phyloP scores from a whole-genome alignment of 176 grass and related monocot genomes.

The Secale cereale region DNA sequence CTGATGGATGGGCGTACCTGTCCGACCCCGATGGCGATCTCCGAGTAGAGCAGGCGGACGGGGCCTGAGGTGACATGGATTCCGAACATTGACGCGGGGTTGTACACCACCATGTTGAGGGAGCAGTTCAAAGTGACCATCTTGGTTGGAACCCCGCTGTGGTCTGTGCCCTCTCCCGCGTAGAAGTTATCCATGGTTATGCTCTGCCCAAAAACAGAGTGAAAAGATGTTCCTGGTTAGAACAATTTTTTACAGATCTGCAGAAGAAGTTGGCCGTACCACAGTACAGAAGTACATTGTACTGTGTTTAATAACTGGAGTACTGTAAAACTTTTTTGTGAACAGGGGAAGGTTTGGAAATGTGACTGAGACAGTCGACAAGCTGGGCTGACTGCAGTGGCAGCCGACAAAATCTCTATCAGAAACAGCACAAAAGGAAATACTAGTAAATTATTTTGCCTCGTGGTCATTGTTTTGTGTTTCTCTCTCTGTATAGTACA shows the following conservation, averaged over 20 bases:
- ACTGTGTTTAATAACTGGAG: background rate
- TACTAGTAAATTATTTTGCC: background rate
- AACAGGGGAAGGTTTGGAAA: background rate
- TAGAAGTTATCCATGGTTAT: slow-evolving; percentile 76
- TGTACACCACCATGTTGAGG: slow-evolving; percentile 68
- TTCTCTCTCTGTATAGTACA: too few relatives aligned
- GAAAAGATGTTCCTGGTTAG: background rate
- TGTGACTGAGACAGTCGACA: background rate
- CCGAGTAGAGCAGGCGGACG: slow-evolving; percentile 67
- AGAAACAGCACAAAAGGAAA: background rate
- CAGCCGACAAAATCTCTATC: slow-evolving; percentile 15
- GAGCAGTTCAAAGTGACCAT: slow-evolving; percentile 89
- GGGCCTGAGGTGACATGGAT: slow-evolving; percentile 93
- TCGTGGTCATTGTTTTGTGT: background rate
- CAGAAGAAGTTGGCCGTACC: background rate
- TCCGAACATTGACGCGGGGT: slow-evolving; percentile 85
- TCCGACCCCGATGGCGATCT: slow-evolving; percentile 75
- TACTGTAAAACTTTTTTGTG: background rate
- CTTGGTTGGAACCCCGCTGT: slow-evolving; percentile 86
- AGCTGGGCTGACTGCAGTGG: slow-evolving; percentile 12
- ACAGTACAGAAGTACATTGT: background rate
- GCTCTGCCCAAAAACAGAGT: slow-evolving; percentile 45
- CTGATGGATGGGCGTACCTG: slow-evolving; percentile 39
- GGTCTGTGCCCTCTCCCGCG: slow-evolving; percentile 81
- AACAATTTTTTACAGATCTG: background rate